Evolutionary conservation across 2,329 filamentous ascomycete species (phyloP).

Genomic region (Rhynchosporium graminicola): DNA sequence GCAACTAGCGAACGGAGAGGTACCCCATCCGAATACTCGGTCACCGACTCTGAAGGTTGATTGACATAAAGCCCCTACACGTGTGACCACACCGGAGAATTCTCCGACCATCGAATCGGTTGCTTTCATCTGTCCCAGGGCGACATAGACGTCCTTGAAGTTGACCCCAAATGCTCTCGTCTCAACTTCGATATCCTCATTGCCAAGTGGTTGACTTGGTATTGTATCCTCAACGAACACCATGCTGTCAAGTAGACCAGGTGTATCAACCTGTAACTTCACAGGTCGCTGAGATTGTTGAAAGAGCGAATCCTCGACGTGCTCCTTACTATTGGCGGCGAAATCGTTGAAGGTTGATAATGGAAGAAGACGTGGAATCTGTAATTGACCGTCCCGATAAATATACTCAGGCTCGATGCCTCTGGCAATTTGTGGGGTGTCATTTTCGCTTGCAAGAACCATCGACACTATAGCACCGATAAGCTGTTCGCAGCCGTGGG

Average conservation of each 20-base stretch:
- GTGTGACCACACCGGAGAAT: constrained; percentile 3
- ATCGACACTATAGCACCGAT: no score
- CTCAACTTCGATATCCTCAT: constrained; percentile 19
- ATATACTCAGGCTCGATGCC: no score
- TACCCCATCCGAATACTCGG: constrained; percentile 29
- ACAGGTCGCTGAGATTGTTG: constrained; percentile 4
- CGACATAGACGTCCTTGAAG: constrained; percentile 1
- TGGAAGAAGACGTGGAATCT: no score
- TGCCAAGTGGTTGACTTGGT: not conserved
- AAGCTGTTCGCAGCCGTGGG: no score
- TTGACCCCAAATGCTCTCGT: constrained; percentile 28
- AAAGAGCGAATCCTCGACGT: constrained; percentile 9
- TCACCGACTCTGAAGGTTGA: constrained; percentile 20
- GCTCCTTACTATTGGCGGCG: not conserved
- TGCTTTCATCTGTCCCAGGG: constrained; percentile 5
- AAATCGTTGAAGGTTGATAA: not conserved
- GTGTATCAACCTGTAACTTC: constrained; percentile 15
- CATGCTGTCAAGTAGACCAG: constrained; percentile 26
- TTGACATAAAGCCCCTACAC: not conserved
- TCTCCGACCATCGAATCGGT: not conserved
- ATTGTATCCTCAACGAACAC: constrained; percentile 20
- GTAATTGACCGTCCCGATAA: no score
- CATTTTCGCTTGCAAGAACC: no score
- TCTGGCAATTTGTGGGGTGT: no score
- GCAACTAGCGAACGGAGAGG: constrained; percentile 31